Base-by-base conservation (phyloP, 1,284 basidiomycete species). In the Boletus sp. region DNA sequence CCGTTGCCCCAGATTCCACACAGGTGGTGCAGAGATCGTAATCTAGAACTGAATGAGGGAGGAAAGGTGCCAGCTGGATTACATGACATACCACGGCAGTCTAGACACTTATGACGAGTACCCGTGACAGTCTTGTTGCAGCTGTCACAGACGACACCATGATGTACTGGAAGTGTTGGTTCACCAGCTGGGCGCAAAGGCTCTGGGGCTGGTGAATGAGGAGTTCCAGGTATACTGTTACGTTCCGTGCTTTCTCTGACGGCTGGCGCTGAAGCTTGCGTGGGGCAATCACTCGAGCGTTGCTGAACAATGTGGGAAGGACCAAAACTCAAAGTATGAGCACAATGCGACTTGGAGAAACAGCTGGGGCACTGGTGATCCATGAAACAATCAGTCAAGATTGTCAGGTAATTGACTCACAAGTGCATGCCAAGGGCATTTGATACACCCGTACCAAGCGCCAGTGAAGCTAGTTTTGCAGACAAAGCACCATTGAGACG, bases 21-120 rank as follows among this genome's bases (percentile, higher is more conserved):
- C 86, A 89, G 2, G 53, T 8, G 0, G 76, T 73, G 62, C 88
- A 90, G 36, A 88, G 68, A 62, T 90, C 88, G 59, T 79, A 89
- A 62, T 89, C 86, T 78, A 23, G 23, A 32, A 32, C 5, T 45
- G 8, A 14, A 29, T 48, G 16, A 49, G 42, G 33, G 23, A n/a
- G 17, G 41, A 4, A 40, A 47, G 26, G 22, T 42, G 12, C 40
- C 5, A 17, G 8, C 6, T 12, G 35, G 23, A 38, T 40, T 16
- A 29, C 36, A 12, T 38, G 35, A 65, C 72, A 39, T 60, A 84
- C 84, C 72, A 42, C 73, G 70, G 62, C 86, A 89, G 57, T 88
- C 84, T 14, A 88, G 67, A 55, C 86, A 89, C 64, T 88, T 89
- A 65, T 86, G 80, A 37, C 88, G 75, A 48, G 79, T 61, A 13